Base-by-base conservation (phyloP, 768 basidiomycete species). In the Neoboletus magnificus region DNA sequence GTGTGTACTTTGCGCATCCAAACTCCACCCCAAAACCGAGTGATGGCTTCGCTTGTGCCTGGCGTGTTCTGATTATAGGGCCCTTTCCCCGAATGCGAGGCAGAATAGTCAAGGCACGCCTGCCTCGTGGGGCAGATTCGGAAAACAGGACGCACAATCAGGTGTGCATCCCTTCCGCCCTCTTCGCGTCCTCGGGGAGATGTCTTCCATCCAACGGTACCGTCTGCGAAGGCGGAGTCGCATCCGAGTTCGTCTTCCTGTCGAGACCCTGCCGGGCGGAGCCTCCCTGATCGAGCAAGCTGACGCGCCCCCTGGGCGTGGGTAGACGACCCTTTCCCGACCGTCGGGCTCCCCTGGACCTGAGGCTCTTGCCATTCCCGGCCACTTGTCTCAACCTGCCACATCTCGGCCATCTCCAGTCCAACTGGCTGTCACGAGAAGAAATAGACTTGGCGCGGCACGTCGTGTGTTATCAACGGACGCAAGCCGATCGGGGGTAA, bases 11-110 rank as follows among this genome's bases (percentile, higher is more conserved):
- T 56, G 53, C 40, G 35, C 30, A 22, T 22, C 23, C 46, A 59
- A 59, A 62, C 52, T 45, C 56, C 61, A 54, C 59, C 41, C 55
- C 56, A 51, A 42, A 35, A 22, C 44, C 27, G 54, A 49, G 41
- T 8, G 1, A 16, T 20, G 37, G 25, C 18, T 29, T 41, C 20
- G 27, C 13, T 1, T 30, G 59, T 61, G 53, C 59, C 59, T 61
- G 58, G 18, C 48, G 20, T 46, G 53, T 25, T 18, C 54, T 18
- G 33, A 43, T 37, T 55, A 44, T 55, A 32, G 42, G 9, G n/a
- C 20, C 11, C 25, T 54, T 54, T 54, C 51, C 25, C 54, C 33
- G 16, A 42, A 18, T 43, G 29, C 41, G 53, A 56, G 29, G 49
- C 37, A 6, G 29, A 37, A 27, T 22, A 22, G 20, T 30, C 22